Conservation (phyloP, 2,329 filamentous ascomycete species). For the Setomelanomma holmii region DNA sequence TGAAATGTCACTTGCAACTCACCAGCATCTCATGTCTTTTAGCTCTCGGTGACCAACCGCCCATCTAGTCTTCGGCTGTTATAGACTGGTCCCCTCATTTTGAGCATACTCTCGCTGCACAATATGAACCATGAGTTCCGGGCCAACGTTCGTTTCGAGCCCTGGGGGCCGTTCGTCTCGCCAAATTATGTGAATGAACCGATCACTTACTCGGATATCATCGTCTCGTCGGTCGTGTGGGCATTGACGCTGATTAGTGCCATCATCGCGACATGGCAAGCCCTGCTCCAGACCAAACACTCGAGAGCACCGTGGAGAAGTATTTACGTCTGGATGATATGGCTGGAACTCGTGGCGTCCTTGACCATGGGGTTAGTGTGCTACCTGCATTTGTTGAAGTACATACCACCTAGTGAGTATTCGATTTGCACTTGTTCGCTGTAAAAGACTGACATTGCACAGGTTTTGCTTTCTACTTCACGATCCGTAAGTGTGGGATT, state of each 20-base stretch:
- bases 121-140: constrained; percentile 27
- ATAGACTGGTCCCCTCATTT: not conserved
- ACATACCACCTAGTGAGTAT: constrained; percentile 43
- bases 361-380: constrained; percentile 53
- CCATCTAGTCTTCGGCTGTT: not conserved
- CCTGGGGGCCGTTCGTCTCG: constrained; percentile 37
- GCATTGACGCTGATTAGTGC: constrained; percentile 36
- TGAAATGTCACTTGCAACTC: not conserved
- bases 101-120: not conserved
- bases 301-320: constrained; percentile 43
- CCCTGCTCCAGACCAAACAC: constrained; percentile 32
- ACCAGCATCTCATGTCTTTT: not conserved
- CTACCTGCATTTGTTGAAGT: constrained; percentile 44
- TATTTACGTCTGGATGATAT: constrained; percentile 58
- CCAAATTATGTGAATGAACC: constrained; percentile 29
- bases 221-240: constrained; percentile 41
- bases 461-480: constrained; percentile 47
- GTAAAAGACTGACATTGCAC: not conserved
- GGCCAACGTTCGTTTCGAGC: constrained; percentile 22
- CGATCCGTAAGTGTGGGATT: constrained; percentile 27
- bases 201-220: constrained; percentile 40
- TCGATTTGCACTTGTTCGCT: not conserved
- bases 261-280: constrained; percentile 42
- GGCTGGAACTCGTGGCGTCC: constrained; percentile 55
- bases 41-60: not conserved